Percentiles rank a stretch among this genome's conserved stretches.
phyloP scores from a whole-genome alignment of 495 filamentous ascomycete genomes.

The Podospora tetraspora region DNA sequence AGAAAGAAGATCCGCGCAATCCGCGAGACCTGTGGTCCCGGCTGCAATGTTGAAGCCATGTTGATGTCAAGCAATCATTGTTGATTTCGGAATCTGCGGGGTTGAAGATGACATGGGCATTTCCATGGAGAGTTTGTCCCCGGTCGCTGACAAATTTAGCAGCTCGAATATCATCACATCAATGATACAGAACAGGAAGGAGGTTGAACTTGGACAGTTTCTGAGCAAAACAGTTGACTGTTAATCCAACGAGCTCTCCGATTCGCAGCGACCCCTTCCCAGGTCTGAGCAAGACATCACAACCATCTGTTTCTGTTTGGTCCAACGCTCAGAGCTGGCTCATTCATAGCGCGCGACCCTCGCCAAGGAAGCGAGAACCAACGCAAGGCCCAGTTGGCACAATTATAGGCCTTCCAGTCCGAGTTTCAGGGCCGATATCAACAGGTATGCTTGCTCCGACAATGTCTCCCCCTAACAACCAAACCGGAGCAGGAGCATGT shows the following conservation, averaged over 20 bases:
- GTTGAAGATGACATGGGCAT: neutral
- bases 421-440: too few relatives aligned
- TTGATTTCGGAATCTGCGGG: neutral
- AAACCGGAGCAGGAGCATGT: neutral
- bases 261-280: too few relatives aligned
- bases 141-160: neutral
- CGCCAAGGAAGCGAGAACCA: neutral
- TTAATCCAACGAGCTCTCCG: too few relatives aligned
- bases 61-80: neutral
- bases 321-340: neutral
- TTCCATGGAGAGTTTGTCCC: neutral
- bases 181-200: neutral
- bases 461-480: neutral
- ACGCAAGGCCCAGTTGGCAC: neutral
- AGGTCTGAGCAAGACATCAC: neutral
- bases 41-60: neutral
- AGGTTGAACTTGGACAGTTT: neutral
- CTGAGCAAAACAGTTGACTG: neutral
- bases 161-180: neutral
- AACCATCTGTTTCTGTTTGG: neutral
- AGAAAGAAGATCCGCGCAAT: neutral
- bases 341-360: neutral
- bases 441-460: too few relatives aligned
- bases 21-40: neutral
- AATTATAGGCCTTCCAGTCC: neutral